Conservation (phyloP, 2,329 filamentous ascomycete genomes). For the Aspergillus neotritici region DNA sequence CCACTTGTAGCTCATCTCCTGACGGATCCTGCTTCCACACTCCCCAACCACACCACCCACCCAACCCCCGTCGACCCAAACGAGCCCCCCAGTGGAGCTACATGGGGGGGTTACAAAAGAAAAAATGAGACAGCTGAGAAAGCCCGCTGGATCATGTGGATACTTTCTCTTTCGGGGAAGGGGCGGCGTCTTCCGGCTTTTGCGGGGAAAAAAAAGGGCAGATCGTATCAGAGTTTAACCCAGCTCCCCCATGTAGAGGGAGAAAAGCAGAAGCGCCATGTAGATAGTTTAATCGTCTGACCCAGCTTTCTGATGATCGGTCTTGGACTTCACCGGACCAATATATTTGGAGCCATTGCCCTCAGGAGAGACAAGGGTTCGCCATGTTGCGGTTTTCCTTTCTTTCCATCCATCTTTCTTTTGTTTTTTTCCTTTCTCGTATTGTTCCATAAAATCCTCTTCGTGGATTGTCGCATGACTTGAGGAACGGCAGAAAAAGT, state of each 20-base stretch:
- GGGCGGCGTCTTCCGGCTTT: constrained; percentile 25
- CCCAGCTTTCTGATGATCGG: constrained; percentile 15
- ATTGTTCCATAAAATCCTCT: too few relatives aligned
- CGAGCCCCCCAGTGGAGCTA: constrained; percentile 14
- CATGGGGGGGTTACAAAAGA: constrained; percentile 6
- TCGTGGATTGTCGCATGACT: too few relatives aligned
- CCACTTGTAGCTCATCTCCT: constrained; percentile 15
- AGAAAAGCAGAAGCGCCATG: constrained; percentile 10
- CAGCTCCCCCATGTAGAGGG: constrained; percentile 15
- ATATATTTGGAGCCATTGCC: constrained; percentile 20
- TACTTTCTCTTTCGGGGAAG: constrained; percentile 17
- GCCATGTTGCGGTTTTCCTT: constrained; percentile 13
- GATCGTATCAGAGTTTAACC: constrained; percentile 21
- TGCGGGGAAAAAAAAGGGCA: constrained; percentile 19
- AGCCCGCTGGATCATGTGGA: constrained; percentile 22
- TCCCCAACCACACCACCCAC: constrained; percentile 1
- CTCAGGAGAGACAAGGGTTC: constrained; percentile 11
- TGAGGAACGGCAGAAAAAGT: too few relatives aligned
- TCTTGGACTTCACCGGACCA: constrained; percentile 10
- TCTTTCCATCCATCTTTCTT: constrained; percentile 8
- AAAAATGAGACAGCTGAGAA: constrained; percentile 14
- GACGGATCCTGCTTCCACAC: constrained; percentile 9
- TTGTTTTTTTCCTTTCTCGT: constrained; percentile 1
- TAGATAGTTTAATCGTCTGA: constrained; percentile 23
- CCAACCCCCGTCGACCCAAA: constrained; percentile 10